Evolutionary conservation across 202 grass and related monocot species (phyloP), one percentile per base, ranked within the genome.

Genomic region (Miscanthus sacchariflorus): DNA sequence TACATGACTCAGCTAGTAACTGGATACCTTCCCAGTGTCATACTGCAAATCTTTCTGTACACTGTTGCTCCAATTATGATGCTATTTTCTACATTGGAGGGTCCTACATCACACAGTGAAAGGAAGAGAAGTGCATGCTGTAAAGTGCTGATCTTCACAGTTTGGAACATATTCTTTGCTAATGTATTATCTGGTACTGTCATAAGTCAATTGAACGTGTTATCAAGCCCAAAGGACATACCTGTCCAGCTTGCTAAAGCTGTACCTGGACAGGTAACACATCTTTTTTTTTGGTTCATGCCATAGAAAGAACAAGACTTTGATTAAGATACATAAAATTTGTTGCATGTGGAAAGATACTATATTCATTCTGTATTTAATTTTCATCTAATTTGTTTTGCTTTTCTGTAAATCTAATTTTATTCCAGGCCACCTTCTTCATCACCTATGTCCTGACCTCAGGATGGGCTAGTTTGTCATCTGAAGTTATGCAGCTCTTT

Each of bases 111-210:
- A 45, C 96, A 87, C 76, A 98, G 96, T 74, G 84, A 86, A 84
- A 95, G 93, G 87, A 98, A 98, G 89, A 98, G 70, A 69, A 98
- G 96, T 91, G 93, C 96, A 45, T 93, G 92, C 77, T 91, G 81
- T 64, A 98, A 98, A 93, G 92, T 96, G 39, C 35, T 98, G n/a
- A 94, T 90, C 87, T 98, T 98, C 64, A 93, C 91, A 42, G 79
- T 98, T 81, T 98, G 96, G 96, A 98, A 96, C 54, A 75, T 98
- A 25, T 98, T 98, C 84, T 98, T 98, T 93, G 90, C 90, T 76
- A 98, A 90, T 90, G 83, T 98, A 24, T 82, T 95, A 70, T 98
- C 96, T 68, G 93, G 96, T 19, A 91, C 93, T 61, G 50, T 96
- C 77, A 89, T 98, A 86, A 93, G 70, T 59, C 96, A 98, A 82